These are phyloP conservation scores for Syzygium aromaticum DNA, from an alignment of 345 rosid genomes.

Conservation along the genomic window DNA sequence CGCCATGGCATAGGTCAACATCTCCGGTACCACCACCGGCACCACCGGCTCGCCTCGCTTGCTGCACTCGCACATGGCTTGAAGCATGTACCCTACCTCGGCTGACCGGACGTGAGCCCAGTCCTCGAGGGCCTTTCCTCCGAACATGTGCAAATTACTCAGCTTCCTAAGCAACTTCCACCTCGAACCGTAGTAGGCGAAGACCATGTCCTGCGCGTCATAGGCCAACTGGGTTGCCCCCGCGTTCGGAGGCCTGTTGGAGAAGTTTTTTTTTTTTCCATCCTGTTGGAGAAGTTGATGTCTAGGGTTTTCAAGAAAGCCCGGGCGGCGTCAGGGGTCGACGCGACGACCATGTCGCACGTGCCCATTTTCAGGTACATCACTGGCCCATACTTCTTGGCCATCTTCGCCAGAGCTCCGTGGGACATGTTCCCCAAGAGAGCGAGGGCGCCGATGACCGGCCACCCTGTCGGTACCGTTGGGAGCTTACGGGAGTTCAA, in stretches of 20 bases:
- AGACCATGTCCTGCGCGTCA: slow-evolving; percentile 52
- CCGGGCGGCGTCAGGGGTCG: slow-evolving; percentile 42
- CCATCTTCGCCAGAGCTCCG: slow-evolving; percentile 34
- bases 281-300: slow-evolving; percentile 46
- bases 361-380: slow-evolving; percentile 52
- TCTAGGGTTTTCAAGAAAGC: slow-evolving; percentile 53
- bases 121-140: slow-evolving; percentile 47
- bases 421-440: slow-evolving; percentile 49
- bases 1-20: slow-evolving; percentile 44
- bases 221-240: slow-evolving; percentile 60
- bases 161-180: slow-evolving; percentile 50
- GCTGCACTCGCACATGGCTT: slow-evolving; percentile 33
- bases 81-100: slow-evolving; percentile 46
- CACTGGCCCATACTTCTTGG: slow-evolving; percentile 44
- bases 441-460: slow-evolving; percentile 44
- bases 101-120: slow-evolving; percentile 25
- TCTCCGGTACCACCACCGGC: slow-evolving; percentile 33
- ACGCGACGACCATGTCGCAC: slow-evolving; percentile 45
- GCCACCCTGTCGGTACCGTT: slow-evolving; percentile 52
- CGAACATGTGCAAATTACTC: slow-evolving; percentile 53
- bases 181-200: slow-evolving; percentile 42
- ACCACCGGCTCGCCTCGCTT: slow-evolving; percentile 22
- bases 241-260: slow-evolving; percentile 44
- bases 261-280: too few relatives aligned
- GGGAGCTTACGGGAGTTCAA: slow-evolving; percentile 13